A percentile compares a stretch with the other conserved stretches of the same genome.
Evolutionary conservation across 257 asterid species (phyloP).

Genomic region (Nicotiana otophora): DNA sequence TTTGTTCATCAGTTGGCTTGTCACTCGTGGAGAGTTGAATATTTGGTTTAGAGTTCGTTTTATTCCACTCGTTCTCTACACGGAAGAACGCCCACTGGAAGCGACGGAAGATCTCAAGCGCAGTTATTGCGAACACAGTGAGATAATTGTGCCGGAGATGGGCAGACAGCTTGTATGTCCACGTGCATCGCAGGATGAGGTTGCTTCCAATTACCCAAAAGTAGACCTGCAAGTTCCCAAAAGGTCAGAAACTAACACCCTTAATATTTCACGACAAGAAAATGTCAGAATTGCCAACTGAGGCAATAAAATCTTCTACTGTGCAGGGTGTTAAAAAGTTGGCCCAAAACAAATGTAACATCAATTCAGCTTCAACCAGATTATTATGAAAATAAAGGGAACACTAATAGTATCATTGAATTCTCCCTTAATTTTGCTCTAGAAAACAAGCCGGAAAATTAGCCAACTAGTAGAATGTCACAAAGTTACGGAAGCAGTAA

Average conservation of each 20-base stretch:
- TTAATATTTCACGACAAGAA: background rate
- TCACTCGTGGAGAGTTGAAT: conserved; percentile 47
- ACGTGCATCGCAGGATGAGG: conserved; percentile 81
- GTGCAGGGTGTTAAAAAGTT: background rate
- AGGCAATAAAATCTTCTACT: background rate
- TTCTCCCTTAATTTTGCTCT: background rate
- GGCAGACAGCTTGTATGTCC: conserved; percentile 97
- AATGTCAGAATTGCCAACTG: background rate
- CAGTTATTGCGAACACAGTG: conserved; percentile 64
- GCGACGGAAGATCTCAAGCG: conserved; percentile 79
- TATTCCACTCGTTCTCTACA: conserved; percentile 89
- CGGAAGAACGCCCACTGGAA: conserved; percentile 96
- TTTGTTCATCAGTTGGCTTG: conserved; percentile 57
- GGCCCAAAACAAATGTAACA: background rate
- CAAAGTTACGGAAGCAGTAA: background rate
- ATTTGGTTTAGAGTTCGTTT: conserved; percentile 47
- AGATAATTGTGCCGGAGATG: conserved; percentile 91
- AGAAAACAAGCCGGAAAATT: background rate
- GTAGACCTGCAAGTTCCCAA: conserved; percentile 54
- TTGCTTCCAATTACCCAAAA: conserved; percentile 84
- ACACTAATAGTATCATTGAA: conserved; percentile 3
- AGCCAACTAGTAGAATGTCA: background rate
- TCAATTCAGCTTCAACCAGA: background rate
- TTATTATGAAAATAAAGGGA: background rate
- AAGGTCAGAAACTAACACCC: conserved; percentile 3